Percentiles rank a stretch among this genome's conserved stretches.
phyloP scores from a whole-genome alignment of 371 early-diverging fungal genomes.

The Massospora cicadina region DNA sequence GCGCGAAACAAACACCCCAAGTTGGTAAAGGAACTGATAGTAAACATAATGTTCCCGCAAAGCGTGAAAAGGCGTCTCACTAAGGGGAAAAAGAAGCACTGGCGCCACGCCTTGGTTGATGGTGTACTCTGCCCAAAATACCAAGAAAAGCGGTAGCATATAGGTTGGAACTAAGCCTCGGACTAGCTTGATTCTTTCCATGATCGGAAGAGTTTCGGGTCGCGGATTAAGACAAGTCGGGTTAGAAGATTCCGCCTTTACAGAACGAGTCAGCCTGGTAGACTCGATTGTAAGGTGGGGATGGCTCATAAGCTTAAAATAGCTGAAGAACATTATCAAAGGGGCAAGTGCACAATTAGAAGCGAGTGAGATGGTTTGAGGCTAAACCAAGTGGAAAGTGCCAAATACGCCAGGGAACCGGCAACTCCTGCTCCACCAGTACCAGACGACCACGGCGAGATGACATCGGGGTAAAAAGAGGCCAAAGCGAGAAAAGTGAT shows the following conservation, averaged over 20 bases:
- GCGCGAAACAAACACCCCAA: conserved; percentile 18
- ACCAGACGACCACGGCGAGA: conserved; percentile 25
- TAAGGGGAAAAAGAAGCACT: conserved; percentile 20
- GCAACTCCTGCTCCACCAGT: conserved; percentile 27
- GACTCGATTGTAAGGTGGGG: conserved; percentile 9
- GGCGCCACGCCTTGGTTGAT: conserved; percentile 30
- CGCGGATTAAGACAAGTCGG: not conserved
- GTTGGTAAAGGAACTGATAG: conserved; percentile 26
- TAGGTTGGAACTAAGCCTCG: conserved; percentile 15
- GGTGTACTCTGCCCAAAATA: conserved; percentile 25
- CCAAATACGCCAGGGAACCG: conserved; percentile 22
- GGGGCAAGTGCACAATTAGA: conserved; percentile 16
- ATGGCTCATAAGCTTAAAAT: conserved; percentile 7
- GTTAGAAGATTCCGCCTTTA: not conserved
- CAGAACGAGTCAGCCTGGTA: not conserved
- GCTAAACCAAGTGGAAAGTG: conserved; percentile 22
- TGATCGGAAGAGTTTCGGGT: not conserved
- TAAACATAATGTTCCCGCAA: conserved; percentile 24
- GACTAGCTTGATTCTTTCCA: not conserved
- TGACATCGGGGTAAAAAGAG: conserved; percentile 20
- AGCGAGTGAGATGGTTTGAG: conserved; percentile 16
- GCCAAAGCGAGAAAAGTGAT: conserved; percentile 25
- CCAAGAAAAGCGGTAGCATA: conserved; percentile 23
- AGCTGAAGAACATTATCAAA: conserved; percentile 5
- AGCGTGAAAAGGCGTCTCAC: conserved; percentile 19